phyloP scores from a whole-genome alignment of 495 filamentous ascomycete genomes.

The Penicillium silybi region DNA sequence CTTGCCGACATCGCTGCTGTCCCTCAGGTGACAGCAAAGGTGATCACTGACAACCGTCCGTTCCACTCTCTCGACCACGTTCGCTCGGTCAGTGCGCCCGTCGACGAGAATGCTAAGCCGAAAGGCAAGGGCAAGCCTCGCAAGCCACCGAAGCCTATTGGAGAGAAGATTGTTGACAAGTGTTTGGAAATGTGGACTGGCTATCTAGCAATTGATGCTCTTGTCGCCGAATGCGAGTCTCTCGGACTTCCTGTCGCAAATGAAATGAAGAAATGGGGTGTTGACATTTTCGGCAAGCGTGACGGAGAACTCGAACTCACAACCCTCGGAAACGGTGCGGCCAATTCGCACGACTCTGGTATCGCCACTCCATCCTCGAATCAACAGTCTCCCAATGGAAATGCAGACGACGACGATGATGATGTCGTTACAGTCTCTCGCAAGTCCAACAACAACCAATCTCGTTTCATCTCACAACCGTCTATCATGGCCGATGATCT shows the following conservation, averaged over 20 bases:
- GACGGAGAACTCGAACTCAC: constrained; percentile 66
- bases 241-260: constrained; percentile 64
- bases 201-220: constrained; percentile 73
- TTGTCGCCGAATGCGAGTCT: constrained; percentile 67
- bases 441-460: constrained; percentile 25
- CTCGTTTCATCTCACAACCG: constrained; percentile 63
- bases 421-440: constrained; percentile 36
- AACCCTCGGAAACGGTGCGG: constrained; percentile 44
- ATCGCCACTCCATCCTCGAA: constrained; percentile 65
- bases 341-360: constrained; percentile 59
- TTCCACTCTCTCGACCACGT: constrained; percentile 62
- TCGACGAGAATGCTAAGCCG: constrained; percentile 38
- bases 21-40: constrained; percentile 59
- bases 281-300: constrained; percentile 66
- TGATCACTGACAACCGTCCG: constrained; percentile 65
- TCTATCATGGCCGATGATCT: constrained; percentile 65
- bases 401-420: constrained; percentile 39
- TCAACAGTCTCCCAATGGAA: constrained; percentile 26
- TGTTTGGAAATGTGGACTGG: constrained; percentile 69
- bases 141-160: constrained; percentile 52
- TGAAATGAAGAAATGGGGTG: constrained; percentile 72
- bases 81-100: constrained; percentile 52
- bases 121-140: constrained; percentile 45
- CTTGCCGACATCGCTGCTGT: constrained; percentile 74
- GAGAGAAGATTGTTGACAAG: constrained; percentile 69